Conservation (phyloP, 177 flowering plant species). For the Vitis hybrid region DNA sequence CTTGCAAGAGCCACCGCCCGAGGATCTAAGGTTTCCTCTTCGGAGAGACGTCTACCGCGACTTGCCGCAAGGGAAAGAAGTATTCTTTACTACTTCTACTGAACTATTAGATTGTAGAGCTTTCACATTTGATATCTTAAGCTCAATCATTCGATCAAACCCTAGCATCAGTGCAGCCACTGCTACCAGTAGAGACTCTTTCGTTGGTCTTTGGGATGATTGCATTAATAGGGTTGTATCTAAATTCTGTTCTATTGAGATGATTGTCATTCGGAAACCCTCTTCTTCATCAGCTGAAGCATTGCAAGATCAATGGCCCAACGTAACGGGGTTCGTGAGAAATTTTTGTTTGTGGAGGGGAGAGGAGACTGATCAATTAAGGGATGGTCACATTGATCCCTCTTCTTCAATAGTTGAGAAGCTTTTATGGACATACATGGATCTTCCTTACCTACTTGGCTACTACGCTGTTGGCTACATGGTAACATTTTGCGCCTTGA, state of each 20-base stretch:
- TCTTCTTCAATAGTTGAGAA: slow-evolving; percentile 52
- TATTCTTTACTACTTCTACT: slow-evolving; percentile 54
- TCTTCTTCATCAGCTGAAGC: slow-evolving; percentile 10
- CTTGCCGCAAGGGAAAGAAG: slow-evolving; percentile 65
- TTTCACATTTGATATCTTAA: slow-evolving; percentile 42
- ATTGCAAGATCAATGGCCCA: slow-evolving; percentile 68
- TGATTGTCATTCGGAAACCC: slow-evolving; percentile 52
- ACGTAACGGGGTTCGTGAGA: slow-evolving; percentile 57
- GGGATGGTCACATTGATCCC: slow-evolving; percentile 50
- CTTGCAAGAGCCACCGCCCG: slow-evolving; percentile 72
- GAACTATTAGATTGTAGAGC: slow-evolving; percentile 54
- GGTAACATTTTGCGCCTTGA: slow-evolving; percentile 69
- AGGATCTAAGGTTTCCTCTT: slow-evolving; percentile 62
- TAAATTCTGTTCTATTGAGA: slow-evolving; percentile 50
- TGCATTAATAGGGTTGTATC: slow-evolving; percentile 62
- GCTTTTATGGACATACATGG: slow-evolving; percentile 56
- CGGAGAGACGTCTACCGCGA: slow-evolving; percentile 59
- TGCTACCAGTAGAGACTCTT: slow-evolving; percentile 56
- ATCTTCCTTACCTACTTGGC: slow-evolving; percentile 66
- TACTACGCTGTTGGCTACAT: slow-evolving; percentile 60
- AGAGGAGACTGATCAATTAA: slow-evolving; percentile 58
- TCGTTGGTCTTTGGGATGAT: slow-evolving; percentile 72
- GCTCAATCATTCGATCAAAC: slow-evolving; percentile 47
- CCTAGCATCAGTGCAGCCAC: slow-evolving; percentile 34
- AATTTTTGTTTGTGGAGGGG: slow-evolving; percentile 77